Base-by-base conservation (phyloP, 257 asterid genomes). In the Solanum paucissectum region DNA sequence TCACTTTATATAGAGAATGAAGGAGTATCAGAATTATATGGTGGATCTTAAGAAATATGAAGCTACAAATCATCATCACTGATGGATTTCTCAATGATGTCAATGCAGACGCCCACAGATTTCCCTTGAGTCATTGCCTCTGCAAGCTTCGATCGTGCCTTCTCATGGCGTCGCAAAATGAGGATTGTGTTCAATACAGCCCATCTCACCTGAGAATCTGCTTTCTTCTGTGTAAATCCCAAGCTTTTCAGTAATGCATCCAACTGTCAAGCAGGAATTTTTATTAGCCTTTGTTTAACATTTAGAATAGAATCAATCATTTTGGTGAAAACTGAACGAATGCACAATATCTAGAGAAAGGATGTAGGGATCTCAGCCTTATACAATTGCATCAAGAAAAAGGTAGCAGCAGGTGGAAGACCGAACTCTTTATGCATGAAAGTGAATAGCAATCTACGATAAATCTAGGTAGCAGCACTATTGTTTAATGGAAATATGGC, bases 141-240 rank as follows among this genome's bases (percentile, higher is more conserved):
- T 4, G 98, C 98, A 60, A 97, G 98, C 94, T 84, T 86, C 4
- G 91, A 91, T 90, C 96, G 93, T 84, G 98, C 94, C 76, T 90
- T 90, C 88, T 92, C 98, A 89, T 94, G 98, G 87, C 98, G 98
- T 27, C 99, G 96, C 88, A 97, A 83, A 72, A 93, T 83, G n/a
- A 95, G 86, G 88, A 91, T 87, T 16, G 98, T 97, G 25, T 95
- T 97, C 66, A 95, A 91, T 5, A 97, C 95, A 82, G 98, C 96
- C 98, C 99, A 97, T 91, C 98, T 93, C 79, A 95, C 98, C 87
- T 95, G 98, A 88, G 92, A 95, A 91, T 97, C 98, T 5, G 98
- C 88, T 88, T 97, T 97, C 95, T 95, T 95, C 89, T 95, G 99
- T 3, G 98, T 95, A 91, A 97, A 97, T n/a, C 98, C 98, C 88